Conservation (phyloP, 2,329 filamentous ascomycete species). For the Epichloe hybrida region DNA sequence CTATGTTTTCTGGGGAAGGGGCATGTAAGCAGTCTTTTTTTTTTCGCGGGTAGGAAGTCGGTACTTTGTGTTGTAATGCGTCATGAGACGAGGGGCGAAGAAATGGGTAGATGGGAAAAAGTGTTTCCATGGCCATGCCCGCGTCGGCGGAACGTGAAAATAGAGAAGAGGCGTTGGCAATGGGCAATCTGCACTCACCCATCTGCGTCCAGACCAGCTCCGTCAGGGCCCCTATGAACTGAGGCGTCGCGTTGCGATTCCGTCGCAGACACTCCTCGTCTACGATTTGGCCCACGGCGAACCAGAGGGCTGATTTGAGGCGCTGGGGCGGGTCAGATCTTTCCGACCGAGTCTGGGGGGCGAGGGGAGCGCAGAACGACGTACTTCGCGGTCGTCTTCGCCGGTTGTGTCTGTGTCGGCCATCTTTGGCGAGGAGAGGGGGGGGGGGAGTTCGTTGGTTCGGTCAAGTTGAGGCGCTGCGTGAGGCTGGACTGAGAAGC, state of each 20-base stretch:
- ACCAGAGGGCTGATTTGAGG: constrained; percentile 76
- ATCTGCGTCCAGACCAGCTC: constrained; percentile 83
- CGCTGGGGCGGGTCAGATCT: constrained; percentile 34
- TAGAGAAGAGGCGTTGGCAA: too few species aligned
- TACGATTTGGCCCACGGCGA: constrained; percentile 71
- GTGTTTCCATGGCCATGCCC: too few species aligned
- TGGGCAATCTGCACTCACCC: constrained; percentile 31
- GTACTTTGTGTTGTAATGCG: background rate
- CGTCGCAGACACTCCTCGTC: constrained; percentile 56
- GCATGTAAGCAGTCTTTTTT: background rate
- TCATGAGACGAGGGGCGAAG: too few species aligned
- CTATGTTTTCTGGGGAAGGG: constrained; percentile 35
- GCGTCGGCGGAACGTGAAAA: too few species aligned
- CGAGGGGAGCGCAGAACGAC: background rate
- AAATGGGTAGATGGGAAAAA: too few species aligned
- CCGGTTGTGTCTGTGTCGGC: constrained; percentile 16
- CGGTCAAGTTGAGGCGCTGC: background rate
- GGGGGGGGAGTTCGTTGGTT: too few species aligned
- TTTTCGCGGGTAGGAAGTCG: too few species aligned
- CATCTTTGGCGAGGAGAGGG: constrained; percentile 16
- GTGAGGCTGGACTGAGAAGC: background rate
- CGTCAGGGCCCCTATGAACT: constrained; percentile 77
- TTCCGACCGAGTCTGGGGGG: too few species aligned
- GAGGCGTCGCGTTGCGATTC: constrained; percentile 73
- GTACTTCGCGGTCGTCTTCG: constrained; percentile 25